A percentile compares a stretch with the other conserved stretches of the same genome.
Evolutionary conservation across 1,284 basidiomycete genomes (phyloP).

Genomic region (Puccinia horiana): DNA sequence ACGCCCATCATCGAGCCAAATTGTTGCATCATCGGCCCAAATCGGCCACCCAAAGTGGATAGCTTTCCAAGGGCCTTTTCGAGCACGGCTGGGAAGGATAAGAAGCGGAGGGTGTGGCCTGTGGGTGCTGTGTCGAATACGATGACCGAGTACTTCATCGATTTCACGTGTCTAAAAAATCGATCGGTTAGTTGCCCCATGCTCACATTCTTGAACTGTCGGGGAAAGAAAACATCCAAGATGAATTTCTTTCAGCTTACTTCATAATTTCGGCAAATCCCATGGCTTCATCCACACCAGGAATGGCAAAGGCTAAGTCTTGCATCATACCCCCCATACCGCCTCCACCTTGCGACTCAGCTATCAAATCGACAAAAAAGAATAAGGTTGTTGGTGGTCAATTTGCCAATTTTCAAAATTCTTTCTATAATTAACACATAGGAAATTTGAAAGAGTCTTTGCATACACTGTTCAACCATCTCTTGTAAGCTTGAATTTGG

Average conservation of each 20-base stretch:
- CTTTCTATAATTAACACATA: neutral
- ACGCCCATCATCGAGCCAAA: constrained; percentile 96
- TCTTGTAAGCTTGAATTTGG: constrained; percentile 95
- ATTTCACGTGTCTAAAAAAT: constrained; percentile 85
- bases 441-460: constrained; percentile 55
- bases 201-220: neutral
- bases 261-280: constrained; percentile 99
- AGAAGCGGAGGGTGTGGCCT: constrained; percentile 94
- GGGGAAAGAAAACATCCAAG: neutral
- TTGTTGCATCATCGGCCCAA: constrained; percentile 96
- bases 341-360: constrained; percentile 70
- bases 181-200: neutral
- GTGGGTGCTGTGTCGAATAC: constrained; percentile 99
- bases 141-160: constrained; percentile 99
- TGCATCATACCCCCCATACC: constrained; percentile 99
- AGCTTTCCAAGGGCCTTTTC: constrained; percentile 97
- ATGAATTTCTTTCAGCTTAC: constrained; percentile 62
- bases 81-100: constrained; percentile 94
- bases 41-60: constrained; percentile 82
- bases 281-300: constrained; percentile 99
- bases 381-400: neutral
- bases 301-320: constrained; percentile 97
- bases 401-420: neutral
- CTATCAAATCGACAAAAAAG: constrained; percentile 60
- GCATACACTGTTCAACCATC: constrained; percentile 99